Conservation (phyloP, 2,329 filamentous ascomycete genomes). For the Nemania diffusa region DNA sequence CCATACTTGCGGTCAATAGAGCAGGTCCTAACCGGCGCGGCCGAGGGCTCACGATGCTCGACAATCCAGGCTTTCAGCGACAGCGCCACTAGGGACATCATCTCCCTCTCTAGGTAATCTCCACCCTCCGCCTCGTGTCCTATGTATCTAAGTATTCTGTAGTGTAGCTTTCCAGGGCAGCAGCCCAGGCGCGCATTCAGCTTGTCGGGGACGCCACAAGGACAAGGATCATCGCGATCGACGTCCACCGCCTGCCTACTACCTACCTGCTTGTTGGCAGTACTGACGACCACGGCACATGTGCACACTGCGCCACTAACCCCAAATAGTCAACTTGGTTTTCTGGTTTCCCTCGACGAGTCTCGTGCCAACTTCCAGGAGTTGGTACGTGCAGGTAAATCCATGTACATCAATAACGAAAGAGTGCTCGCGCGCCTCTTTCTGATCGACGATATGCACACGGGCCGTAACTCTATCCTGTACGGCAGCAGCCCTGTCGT, state of each 20-base stretch:
- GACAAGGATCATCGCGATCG: background rate
- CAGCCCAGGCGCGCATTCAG: background rate
- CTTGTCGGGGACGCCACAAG: background rate
- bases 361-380: slow-evolving; percentile 1
- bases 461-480: background rate
- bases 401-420: background rate
- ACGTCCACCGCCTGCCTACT: background rate
- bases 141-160: background rate
- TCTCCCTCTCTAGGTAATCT: background rate
- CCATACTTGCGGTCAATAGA: background rate
- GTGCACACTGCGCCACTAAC: background rate
- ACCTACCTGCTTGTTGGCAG: background rate
- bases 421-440: background rate
- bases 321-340: background rate
- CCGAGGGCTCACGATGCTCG: background rate
- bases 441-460: slow-evolving; percentile 1
- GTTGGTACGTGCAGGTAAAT: background rate
- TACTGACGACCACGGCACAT: background rate
- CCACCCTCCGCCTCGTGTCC: background rate
- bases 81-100: background rate
- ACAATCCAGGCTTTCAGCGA: background rate
- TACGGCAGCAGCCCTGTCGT: background rate
- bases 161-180: background rate
- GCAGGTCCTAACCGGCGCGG: background rate
- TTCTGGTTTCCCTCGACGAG: background rate